phyloP scores from a whole-genome alignment of 106 monocot genomes.

The Alisma plantagoaquatica region DNA sequence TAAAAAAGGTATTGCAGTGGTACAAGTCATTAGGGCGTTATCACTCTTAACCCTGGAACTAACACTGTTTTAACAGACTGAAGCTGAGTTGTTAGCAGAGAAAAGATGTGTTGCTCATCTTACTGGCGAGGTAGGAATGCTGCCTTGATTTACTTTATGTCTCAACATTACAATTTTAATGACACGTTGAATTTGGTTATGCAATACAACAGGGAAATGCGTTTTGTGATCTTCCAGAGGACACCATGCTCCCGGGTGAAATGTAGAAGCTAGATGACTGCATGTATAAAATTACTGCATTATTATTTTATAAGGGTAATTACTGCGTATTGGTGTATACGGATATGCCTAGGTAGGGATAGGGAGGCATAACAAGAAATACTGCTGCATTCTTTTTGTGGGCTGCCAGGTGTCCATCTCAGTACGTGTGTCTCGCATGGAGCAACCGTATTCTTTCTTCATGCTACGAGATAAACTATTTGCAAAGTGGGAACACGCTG shows the following conservation, averaged over 20 bases:
- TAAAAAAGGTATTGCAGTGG: slow-evolving; percentile 55
- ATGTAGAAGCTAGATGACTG: no score
- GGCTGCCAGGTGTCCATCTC: no score
- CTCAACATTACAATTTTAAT: background rate
- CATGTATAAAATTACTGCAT: no score
- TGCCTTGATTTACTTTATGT: background rate
- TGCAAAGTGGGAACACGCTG: no score
- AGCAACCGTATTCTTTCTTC: no score
- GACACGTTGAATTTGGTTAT: background rate
- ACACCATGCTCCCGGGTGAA: slow-evolving; percentile 98
- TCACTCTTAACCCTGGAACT: background rate
- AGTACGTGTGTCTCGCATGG: no score
- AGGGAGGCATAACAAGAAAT: no score
- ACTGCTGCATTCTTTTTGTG: no score
- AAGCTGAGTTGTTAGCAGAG: slow-evolving; percentile 94
- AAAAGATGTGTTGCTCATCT: slow-evolving; percentile 98
- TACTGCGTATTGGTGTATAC: no score
- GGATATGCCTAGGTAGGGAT: no score
- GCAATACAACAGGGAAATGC: slow-evolving; percentile 61
- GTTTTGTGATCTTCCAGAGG: slow-evolving; percentile 90
- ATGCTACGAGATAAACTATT: no score
- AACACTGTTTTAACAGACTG: slow-evolving; percentile 35
- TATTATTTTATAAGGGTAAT: no score
- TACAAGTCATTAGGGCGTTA: background rate
- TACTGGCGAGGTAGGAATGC: slow-evolving; percentile 75